Percentiles rank a stretch among this genome's conserved stretches.
Conservation (phyloP, 2,329 filamentous ascomycete species). For the Lanzia echinophila region DNA sequence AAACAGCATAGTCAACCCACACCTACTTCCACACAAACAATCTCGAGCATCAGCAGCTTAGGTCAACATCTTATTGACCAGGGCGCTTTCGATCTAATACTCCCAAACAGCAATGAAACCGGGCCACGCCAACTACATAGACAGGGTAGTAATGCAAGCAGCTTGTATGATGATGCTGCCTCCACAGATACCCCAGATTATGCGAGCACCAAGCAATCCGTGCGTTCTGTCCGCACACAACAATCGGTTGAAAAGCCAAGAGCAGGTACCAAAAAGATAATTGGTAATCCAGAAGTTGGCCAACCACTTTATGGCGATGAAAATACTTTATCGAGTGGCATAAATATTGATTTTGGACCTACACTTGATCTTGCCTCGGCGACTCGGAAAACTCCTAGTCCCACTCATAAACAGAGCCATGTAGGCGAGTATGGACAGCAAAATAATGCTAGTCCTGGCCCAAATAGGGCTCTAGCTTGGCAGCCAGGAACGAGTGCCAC, state of each 20-base stretch:
- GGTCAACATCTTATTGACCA: constrained; percentile 39
- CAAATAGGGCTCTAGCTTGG: constrained; percentile 63
- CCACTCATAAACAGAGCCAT: constrained; percentile 54
- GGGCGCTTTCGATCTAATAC: constrained; percentile 39
- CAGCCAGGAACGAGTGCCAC: constrained; percentile 59
- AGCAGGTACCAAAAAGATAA: constrained; percentile 72
- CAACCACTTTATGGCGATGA: constrained; percentile 35
- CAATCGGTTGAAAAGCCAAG: constrained; percentile 59
- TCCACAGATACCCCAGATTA: constrained; percentile 69
- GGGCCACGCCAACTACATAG: constrained; percentile 25
- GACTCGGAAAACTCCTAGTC: constrained; percentile 21
- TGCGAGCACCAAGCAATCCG: constrained; percentile 49
- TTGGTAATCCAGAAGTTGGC: constrained; percentile 42
- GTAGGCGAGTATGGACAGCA: constrained; percentile 10
- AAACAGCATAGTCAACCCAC: constrained; percentile 33
- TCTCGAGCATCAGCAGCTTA: constrained; percentile 36
- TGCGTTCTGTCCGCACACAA: constrained; percentile 30
- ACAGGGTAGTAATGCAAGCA: constrained; percentile 34
- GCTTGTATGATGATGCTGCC: constrained; percentile 53
- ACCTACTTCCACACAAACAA: constrained; percentile 33
- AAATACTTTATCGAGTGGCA: constrained; percentile 25
- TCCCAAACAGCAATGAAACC: constrained; percentile 12
- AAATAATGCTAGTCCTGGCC: not conserved
- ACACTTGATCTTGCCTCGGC: constrained; percentile 51
- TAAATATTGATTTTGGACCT: constrained; percentile 78